Evolutionary conservation across 768 basidiomycete species (phyloP).

Genomic region (Psilocybe cubensis): DNA sequence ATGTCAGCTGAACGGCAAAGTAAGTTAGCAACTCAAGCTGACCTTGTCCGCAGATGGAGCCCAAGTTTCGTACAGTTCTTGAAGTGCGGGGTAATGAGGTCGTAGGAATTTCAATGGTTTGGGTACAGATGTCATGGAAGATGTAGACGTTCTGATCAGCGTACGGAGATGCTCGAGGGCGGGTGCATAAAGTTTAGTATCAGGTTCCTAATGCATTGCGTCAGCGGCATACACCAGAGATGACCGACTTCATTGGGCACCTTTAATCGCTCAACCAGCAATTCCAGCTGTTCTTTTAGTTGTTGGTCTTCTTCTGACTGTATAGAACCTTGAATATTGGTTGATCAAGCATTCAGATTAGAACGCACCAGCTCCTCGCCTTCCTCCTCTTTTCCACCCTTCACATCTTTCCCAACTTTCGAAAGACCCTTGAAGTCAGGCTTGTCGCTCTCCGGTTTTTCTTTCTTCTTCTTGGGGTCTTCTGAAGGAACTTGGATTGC

Average conservation of each 20-base stretch:
- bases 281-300: slow-evolving; percentile 92
- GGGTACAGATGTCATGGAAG: slow-evolving; percentile 98
- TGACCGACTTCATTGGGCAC: slow-evolving; percentile 44
- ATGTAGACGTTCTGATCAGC: slow-evolving; percentile 94
- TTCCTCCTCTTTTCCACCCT: slow-evolving; percentile 70
- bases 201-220: slow-evolving; percentile 69
- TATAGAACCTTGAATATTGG: slow-evolving; percentile 9
- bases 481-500: slow-evolving; percentile 69
- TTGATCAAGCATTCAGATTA: background rate
- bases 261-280: slow-evolving; percentile 93
- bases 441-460: slow-evolving; percentile 45
- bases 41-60: slow-evolving; percentile 79
- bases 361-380: slow-evolving; percentile 80
- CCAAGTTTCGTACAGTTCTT: slow-evolving; percentile 85
- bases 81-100: slow-evolving; percentile 88
- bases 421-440: slow-evolving; percentile 49
- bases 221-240: slow-evolving; percentile 14
- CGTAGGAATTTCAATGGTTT: slow-evolving; percentile 98
- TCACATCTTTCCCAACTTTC: slow-evolving; percentile 52
- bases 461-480: slow-evolving; percentile 79
- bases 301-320: slow-evolving; percentile 96
- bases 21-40: slow-evolving; percentile 3
- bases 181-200: slow-evolving; percentile 82
- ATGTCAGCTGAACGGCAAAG: slow-evolving; percentile 13
- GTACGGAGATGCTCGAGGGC: slow-evolving; percentile 94